These are phyloP conservation scores for Thelonectria rubi DNA, from an alignment of 2,329 filamentous ascomycete species.

Conservation along the genomic window DNA sequence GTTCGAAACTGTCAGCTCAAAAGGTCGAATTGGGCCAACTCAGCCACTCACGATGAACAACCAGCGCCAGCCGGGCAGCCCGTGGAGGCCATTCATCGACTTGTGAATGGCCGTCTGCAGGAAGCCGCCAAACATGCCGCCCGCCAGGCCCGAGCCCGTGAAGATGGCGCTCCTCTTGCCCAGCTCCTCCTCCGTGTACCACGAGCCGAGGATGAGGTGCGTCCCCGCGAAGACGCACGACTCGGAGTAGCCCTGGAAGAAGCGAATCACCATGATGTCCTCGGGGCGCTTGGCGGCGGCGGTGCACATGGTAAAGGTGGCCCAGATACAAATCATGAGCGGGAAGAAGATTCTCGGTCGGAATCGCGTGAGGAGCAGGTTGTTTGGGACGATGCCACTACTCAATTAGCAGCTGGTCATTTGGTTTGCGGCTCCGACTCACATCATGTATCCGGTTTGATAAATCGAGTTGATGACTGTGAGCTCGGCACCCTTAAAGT, in stretches of 20 bases:
- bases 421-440: constrained; percentile 61
- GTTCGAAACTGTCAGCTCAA: neutral
- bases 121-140: constrained; percentile 64
- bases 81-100: constrained; percentile 49
- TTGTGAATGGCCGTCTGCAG: constrained; percentile 57
- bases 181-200: constrained; percentile 64
- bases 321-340: constrained; percentile 67
- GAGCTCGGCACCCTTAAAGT: constrained; percentile 60
- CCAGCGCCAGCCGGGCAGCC: constrained; percentile 25
- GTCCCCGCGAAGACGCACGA: constrained; percentile 35
- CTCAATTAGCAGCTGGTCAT: constrained; percentile 52
- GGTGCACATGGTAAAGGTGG: constrained; percentile 62
- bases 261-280: constrained; percentile 34
- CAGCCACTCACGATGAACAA: constrained; percentile 22
- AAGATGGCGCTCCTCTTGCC: constrained; percentile 67
- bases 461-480: constrained; percentile 38
- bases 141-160: constrained; percentile 62
- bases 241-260: constrained; percentile 34
- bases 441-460: constrained; percentile 23
- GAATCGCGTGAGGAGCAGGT: constrained; percentile 66
- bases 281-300: constrained; percentile 42
- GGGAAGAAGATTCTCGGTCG: constrained; percentile 67
- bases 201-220: constrained; percentile 50
- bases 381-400: constrained; percentile 63
- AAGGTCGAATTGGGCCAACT: neutral